Evolutionary conservation across 305 asterid genomes (phyloP), one percentile per base, ranked within the genome.

Genomic region (Fraxinus latifolia): DNA sequence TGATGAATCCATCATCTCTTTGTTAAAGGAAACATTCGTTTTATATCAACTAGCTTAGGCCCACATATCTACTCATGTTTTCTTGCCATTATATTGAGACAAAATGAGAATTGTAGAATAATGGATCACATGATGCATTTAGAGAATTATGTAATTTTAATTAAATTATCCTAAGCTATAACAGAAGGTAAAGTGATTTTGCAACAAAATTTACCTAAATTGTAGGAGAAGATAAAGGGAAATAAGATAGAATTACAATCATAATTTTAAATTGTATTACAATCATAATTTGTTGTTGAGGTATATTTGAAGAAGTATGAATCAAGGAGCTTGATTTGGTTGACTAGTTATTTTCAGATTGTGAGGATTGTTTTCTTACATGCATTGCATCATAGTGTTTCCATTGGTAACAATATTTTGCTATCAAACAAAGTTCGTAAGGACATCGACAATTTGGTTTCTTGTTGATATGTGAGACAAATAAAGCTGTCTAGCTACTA

Each of bases 21-120:
- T 27, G 58, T 68, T 82, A 47, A 47, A 74, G 71, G 82, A 80
- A 79, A 67, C 39, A 72, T 58, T 73, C 55, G 79, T 70, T 37
- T 79, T 71, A 32, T 53, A 77, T 47, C 21, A 86, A 70, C 79
- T 78, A 80, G 42, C 9, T 39, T 47, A 65, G 91, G 91, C 85
- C 91, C 91, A 87, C 90, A 82, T 79, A 85, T 85, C 90, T 83
- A 85, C 83, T 87, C 91, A 87, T 89, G 89, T 87, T 89, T 79
- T 79, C 79, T 87, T 84, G 81, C 88, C 84, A 89, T 85, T 83
- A 87, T 87, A 86, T 83, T 67, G 74, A 67, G 74, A 67, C 74
- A 67, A 67, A 67, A 25, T 67, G 74, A 67, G 21, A 67, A 67
- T 67, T 67, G 21, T 67, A 29, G 32, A 23, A 25, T 67, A 25